Conservation (phyloP, 2,329 filamentous ascomycete species). For the Aspergillus cejpii region DNA sequence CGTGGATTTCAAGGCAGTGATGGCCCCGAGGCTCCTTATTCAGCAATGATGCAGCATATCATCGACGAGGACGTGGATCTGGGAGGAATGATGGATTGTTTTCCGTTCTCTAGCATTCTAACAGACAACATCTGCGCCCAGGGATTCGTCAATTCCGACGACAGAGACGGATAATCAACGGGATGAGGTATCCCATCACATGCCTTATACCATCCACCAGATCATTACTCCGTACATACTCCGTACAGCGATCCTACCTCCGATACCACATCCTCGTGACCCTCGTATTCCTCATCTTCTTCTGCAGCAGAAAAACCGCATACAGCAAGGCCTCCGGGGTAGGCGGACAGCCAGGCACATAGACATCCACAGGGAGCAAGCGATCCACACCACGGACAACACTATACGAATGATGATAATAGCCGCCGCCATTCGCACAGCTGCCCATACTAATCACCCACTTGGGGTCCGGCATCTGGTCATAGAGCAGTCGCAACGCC, state of each 20-base stretch:
- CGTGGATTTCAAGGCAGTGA: background rate
- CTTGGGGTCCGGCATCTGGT: conserved; percentile 87
- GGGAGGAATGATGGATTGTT: background rate
- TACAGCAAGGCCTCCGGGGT: conserved; percentile 50
- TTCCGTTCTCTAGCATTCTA: background rate
- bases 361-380: conserved; percentile 72
- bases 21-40: background rate
- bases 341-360: conserved; percentile 65
- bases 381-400: conserved; percentile 69
- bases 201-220: too few species aligned
- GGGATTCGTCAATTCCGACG: too few species aligned
- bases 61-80: background rate
- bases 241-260: background rate
- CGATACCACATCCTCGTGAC: conserved; percentile 49
- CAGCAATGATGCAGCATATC: background rate
- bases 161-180: too few species aligned
- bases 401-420: conserved; percentile 80
- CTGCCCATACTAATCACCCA: conserved; percentile 84
- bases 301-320: conserved; percentile 67
- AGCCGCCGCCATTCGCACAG: conserved; percentile 77
- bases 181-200: background rate
- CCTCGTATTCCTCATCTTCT: conserved; percentile 59
- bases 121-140: background rate
- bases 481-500: conserved; percentile 79
- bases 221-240: too few species aligned